A percentile compares a stretch with the other conserved stretches of the same genome.
Conservation (phyloP, 345 rosid species). For the Alliaria petiolata region DNA sequence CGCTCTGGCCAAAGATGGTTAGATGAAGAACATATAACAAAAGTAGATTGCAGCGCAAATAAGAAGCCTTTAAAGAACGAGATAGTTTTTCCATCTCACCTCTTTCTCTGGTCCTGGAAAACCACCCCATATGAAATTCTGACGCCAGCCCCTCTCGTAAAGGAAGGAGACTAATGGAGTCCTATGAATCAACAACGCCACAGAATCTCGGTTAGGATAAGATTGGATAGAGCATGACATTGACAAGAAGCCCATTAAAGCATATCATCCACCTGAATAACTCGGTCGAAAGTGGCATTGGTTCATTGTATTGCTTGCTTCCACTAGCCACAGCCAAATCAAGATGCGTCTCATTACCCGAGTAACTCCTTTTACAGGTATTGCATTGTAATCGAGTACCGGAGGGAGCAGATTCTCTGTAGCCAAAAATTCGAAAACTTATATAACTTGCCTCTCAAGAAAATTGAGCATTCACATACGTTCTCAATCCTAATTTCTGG, state of each 20-base stretch:
- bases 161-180: conserved; percentile 61
- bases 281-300: conserved; percentile 57
- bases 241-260: background rate
- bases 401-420: conserved; percentile 43
- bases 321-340: conserved; percentile 62
- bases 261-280: conserved; percentile 24
- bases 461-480: background rate
- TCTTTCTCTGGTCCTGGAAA: conserved; percentile 89
- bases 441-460: background rate
- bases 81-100: conserved; percentile 39
- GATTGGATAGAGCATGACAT: conserved; percentile 1
- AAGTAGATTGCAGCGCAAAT: background rate
- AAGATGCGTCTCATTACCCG: conserved; percentile 59
- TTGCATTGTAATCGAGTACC: conserved; percentile 49
- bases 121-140: conserved; percentile 66
- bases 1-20: background rate
- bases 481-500: background rate
- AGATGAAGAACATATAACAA: background rate
- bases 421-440: conserved; percentile 11
- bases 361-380: conserved; percentile 61
- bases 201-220: background rate
- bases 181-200: conserved; percentile 37
- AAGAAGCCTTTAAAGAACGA: background rate
- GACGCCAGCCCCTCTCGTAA: conserved; percentile 98
- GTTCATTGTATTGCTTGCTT: conserved; percentile 42